A percentile compares a stretch with the other conserved stretches of the same genome.
Evolutionary conservation across 2,329 filamentous ascomycete genomes (phyloP).

Genomic region (Diaporthe sp.): DNA sequence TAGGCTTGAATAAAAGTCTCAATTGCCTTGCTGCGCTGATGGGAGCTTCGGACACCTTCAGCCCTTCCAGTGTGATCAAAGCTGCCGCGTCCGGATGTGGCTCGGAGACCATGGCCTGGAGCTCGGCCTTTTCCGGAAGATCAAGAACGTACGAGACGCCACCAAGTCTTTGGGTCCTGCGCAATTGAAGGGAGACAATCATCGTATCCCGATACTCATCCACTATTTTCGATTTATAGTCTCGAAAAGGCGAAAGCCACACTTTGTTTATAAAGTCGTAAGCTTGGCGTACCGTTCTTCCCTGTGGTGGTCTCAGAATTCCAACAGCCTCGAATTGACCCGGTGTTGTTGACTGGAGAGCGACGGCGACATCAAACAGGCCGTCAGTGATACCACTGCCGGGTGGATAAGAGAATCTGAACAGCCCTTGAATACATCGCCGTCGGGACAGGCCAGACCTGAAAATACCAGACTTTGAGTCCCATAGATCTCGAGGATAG

Average conservation of each 20-base stretch:
- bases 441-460: not conserved
- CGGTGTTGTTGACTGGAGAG: not conserved
- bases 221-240: not conserved
- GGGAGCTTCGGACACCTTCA: not conserved
- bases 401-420: not conserved
- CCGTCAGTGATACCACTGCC: not conserved
- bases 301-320: not conserved
- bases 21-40: not conserved
- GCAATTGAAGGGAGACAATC: not conserved
- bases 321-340: not conserved
- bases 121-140: not conserved
- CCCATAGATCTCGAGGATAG: not conserved
- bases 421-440: not conserved
- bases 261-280: not conserved
- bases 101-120: not conserved
- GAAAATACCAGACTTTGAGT: not conserved
- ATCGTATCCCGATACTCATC: not conserved
- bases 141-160: slow-evolving; percentile 10
- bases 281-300: not conserved
- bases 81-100: not conserved
- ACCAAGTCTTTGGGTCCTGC: not conserved
- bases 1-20: not conserved
- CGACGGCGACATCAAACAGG: not conserved
- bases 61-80: too few species aligned
- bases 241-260: not conserved